Evolutionary conservation across 805 yeast species (phyloP).

Genomic region (Suhomyces canberraensis): DNA sequence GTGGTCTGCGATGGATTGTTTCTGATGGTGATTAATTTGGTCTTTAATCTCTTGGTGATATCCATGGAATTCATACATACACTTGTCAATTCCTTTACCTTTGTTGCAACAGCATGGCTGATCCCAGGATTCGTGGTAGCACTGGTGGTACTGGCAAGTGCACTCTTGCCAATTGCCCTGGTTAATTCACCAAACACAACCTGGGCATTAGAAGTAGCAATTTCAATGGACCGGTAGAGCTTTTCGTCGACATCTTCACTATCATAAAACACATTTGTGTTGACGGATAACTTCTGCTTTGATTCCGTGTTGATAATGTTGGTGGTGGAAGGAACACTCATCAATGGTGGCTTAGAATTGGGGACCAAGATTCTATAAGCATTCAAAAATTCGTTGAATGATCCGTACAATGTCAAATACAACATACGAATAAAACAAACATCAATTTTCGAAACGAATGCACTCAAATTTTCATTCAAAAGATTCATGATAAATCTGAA

Average conservation of each 20-base stretch:
- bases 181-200: constrained; percentile 75
- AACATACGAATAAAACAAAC: constrained; percentile 63
- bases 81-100: constrained; percentile 71
- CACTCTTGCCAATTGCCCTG: constrained; percentile 62
- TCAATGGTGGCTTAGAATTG: constrained; percentile 7
- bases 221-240: constrained; percentile 58
- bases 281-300: constrained; percentile 19
- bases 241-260: constrained; percentile 61
- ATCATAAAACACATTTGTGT: constrained; percentile 20
- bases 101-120: constrained; percentile 49
- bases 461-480: constrained; percentile 45
- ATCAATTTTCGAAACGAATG: constrained; percentile 56
- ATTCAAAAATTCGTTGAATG: constrained; percentile 64
- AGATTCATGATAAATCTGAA: constrained; percentile 51
- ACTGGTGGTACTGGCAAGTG: constrained; percentile 44
- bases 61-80: constrained; percentile 81
- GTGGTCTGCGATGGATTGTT: constrained; percentile 47
- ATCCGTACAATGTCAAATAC: constrained; percentile 56
- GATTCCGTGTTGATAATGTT: not conserved
- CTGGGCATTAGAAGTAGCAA: constrained; percentile 67
- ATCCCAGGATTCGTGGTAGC: constrained; percentile 14
- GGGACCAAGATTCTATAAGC: constrained; percentile 51
- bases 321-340: not conserved
- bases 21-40: constrained; percentile 49
- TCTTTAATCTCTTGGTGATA: constrained; percentile 64